Evolutionary conservation across 1,139 yeast genomes (phyloP).

Genomic region (Lodderomyces oxycetoniae): DNA sequence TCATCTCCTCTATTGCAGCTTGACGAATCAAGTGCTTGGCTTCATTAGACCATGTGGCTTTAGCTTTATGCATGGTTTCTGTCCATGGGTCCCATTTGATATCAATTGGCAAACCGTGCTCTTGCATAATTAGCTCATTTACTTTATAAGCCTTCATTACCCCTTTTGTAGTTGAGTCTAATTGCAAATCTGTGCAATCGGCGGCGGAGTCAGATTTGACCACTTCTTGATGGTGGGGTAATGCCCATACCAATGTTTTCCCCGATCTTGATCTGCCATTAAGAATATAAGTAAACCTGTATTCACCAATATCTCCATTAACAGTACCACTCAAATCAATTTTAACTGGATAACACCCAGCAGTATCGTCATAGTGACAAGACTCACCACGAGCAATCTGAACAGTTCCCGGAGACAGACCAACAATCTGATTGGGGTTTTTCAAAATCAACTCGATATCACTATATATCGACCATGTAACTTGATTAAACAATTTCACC

Average conservation of each 20-base stretch:
- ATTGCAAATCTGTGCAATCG: slow-evolving; percentile 25
- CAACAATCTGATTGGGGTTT: slow-evolving; percentile 53
- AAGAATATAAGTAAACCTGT: slow-evolving; percentile 26
- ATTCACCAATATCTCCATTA: slow-evolving; percentile 24
- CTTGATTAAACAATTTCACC: slow-evolving; percentile 37
- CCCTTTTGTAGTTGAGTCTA: slow-evolving; percentile 72
- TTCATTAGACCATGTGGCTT: slow-evolving; percentile 32
- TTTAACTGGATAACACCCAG: slow-evolving; percentile 31
- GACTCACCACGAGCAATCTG: slow-evolving; percentile 47
- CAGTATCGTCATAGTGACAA: slow-evolving; percentile 47
- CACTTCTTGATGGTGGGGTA: slow-evolving; percentile 65
- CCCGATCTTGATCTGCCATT: slow-evolving; percentile 29
- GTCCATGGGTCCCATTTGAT: slow-evolving; percentile 61
- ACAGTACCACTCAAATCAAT: slow-evolving; percentile 25
- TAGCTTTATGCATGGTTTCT: slow-evolving; percentile 23
- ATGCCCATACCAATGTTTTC: slow-evolving; percentile 42
- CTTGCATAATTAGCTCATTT: slow-evolving; percentile 45
- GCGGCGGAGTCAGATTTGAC: slow-evolving; percentile 20
- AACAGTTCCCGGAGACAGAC: slow-evolving; percentile 31
- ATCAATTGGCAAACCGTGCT: slow-evolving; percentile 40
- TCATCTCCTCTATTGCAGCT: slow-evolving; percentile 51
- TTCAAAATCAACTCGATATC: slow-evolving; percentile 33
- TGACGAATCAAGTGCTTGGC: slow-evolving; percentile 36
- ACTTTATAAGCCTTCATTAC: slow-evolving; percentile 56
- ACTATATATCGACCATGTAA: slow-evolving; percentile 38